phyloP scores from a whole-genome alignment of 2,329 filamentous ascomycete genomes.

The Calonectria hawksworthii region DNA sequence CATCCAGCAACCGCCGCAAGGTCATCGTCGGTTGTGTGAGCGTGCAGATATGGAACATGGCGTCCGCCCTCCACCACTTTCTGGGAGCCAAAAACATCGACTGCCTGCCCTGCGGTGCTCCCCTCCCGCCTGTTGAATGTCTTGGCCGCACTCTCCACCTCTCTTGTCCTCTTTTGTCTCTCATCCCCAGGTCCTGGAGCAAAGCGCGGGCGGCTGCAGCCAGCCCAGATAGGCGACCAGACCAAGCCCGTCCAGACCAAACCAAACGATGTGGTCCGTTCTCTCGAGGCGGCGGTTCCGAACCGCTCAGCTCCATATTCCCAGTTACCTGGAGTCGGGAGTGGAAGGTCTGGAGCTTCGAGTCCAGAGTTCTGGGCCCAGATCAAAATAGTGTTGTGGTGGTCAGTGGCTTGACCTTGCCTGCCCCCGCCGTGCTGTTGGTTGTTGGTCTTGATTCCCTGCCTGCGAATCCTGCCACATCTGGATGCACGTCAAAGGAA shows the following conservation, averaged over 20 bases:
- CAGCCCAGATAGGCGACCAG: conserved; percentile 17
- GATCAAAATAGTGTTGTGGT: conserved; percentile 6
- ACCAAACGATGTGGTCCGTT: conserved; percentile 9
- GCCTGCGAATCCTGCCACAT: conserved; percentile 9
- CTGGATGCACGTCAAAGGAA: not conserved
- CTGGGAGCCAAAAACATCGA: not conserved
- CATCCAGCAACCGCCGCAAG: not conserved
- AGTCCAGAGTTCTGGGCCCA: not conserved
- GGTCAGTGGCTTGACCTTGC: conserved; percentile 17
- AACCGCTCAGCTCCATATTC: conserved; percentile 12
- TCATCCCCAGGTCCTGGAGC: not conserved
- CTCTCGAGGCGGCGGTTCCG: conserved; percentile 19
- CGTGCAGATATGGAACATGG: conserved; percentile 18
- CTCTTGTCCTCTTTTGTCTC: conserved; percentile 5
- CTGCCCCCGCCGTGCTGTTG: conserved; percentile 12
- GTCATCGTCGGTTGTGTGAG: conserved; percentile 14
- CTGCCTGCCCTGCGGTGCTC: not conserved
- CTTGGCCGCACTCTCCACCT: conserved; percentile 9
- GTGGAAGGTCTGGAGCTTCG: conserved; percentile 8
- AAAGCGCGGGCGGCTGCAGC: conserved; percentile 8
- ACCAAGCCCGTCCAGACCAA: conserved; percentile 3
- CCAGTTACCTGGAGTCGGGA: conserved; percentile 11
- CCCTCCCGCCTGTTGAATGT: conserved; percentile 1
- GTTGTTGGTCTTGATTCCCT: not conserved
- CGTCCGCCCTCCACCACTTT: conserved; percentile 21